Evolutionary conservation across 2,329 filamentous ascomycete species (phyloP), one percentile per base, ranked within the genome.

Genomic region (Cercospora brassicicola): DNA sequence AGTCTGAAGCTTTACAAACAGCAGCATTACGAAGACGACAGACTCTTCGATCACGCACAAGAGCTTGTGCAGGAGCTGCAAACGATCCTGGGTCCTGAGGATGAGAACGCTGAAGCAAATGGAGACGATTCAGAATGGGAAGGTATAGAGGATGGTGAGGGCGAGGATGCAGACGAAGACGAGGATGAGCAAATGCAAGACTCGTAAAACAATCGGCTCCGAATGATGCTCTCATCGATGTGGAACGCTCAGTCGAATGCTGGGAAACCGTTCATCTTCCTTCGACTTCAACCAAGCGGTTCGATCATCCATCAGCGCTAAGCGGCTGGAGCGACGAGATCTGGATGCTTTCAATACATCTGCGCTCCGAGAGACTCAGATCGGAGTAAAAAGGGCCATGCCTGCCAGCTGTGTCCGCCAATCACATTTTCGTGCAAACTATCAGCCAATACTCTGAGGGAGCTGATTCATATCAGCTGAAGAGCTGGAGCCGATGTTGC

Each of bases 11-110:
- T 97, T n/a, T 98, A 92, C 78, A 82, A 87, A 45, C 77, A 87
- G 74, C 86, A 95, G 74, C 89, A 94, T 62, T 98, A 97, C 78
- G 94, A 96, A 78, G 92, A 96, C 73, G 90, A 93, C 69, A 84
- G 90, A 71, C 82, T 96, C 28, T 88, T 89, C 62, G 88, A 91
- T 68, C 92, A 96, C 77, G 89, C 91, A 0, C 82, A 85, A 67
- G 91, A 95, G 81, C 83, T 96, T 55, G 81, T 93, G 53, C 82
- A 83, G 59, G 77, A 75, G 39, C 75, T 85, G 55, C 79, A 84
- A 71, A 75, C 77, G 67, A 76, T 79, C 11, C 73, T 85, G 59
- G 84, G 83, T 26, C 80, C 81, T 20, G 77, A 79, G 51, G 79
- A 79, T 20, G 80, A 80, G 15, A 80, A 82, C 28, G 80, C 81